Evolutionary conservation across 441 rosid species (phyloP), one percentile per base, ranked within the genome.

Genomic region (Dalechampia spathulata): DNA sequence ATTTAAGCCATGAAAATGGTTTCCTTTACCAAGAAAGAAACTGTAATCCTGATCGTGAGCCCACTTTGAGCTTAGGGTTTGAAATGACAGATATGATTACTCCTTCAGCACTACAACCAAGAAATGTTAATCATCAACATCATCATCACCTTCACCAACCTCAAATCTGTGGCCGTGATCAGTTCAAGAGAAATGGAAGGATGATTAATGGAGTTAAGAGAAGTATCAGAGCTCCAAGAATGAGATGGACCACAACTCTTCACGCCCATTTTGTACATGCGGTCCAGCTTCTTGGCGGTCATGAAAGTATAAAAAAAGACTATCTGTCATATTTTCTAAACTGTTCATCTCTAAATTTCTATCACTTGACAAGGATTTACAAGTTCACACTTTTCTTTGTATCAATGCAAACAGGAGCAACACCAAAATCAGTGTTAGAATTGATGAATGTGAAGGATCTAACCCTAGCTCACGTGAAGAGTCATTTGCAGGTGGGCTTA

Each of bases 381-480:
- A 51, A 41, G 30, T 22, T 52, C 1, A 40, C 10, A 1, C 32
- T 55, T 41, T 0, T 27, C 6, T 55, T 41, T 41, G 22, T 55
- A 5, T 5, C 40, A 41, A 55, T 41, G 36, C 16, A 47, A 28
- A 55, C 75, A 92, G 99, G 99, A 72, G 99, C 99, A 51, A 92
- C 99, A 1, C 99, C 97, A 34, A 92, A 92, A 70, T 93, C 99
- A 23, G 99, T 93, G 15, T 69, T 93, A 74, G 97, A 93, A 84
- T 67, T 93, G 64, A 93, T 93, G 99, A 88, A 93, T 77, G 97
- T 87, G 64, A 89, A 89, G 68, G 99, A 93, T 83, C 85, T 93
- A 79, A 92, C 99, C 71, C 78, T 92, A 74, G 99, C 99, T 75
- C 99, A 92, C 61, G 99, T 92, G 75, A 92, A 93, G 83, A 93